Evolutionary conservation across 2,329 filamentous ascomycete species (phyloP).

Genomic region (Penicillium paneum): DNA sequence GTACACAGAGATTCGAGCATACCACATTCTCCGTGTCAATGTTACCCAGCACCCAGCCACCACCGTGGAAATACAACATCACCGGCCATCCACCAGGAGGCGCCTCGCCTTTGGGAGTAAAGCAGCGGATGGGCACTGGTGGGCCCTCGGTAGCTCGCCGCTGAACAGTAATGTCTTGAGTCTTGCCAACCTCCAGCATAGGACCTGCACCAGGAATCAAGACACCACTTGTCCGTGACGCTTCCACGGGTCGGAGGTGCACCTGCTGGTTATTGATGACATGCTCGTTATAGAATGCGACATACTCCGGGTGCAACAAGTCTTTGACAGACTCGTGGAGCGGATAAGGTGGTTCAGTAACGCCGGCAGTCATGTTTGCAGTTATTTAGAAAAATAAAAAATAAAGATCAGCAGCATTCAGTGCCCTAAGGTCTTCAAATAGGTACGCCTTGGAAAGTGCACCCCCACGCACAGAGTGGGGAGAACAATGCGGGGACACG

Average conservation of each 20-base stretch:
- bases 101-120: slow-evolving; percentile 48
- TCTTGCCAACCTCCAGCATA: slow-evolving; percentile 48
- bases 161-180: slow-evolving; percentile 44
- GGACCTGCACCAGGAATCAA: slow-evolving; percentile 54
- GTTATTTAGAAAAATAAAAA: background rate
- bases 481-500: slow-evolving; percentile 1
- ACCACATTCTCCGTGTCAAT: slow-evolving; percentile 59
- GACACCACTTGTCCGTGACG: slow-evolving; percentile 51
- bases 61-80: slow-evolving; percentile 57
- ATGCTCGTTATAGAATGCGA: slow-evolving; percentile 53
- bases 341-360: slow-evolving; percentile 44
- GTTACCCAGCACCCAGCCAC: slow-evolving; percentile 58
- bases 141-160: slow-evolving; percentile 49
- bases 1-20: slow-evolving; percentile 53
- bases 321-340: slow-evolving; percentile 49
- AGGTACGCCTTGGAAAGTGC: background rate
- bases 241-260: slow-evolving; percentile 53
- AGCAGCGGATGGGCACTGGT: slow-evolving; percentile 49
- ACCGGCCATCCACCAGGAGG: slow-evolving; percentile 54
- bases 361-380: slow-evolving; percentile 8
- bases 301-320: slow-evolving; percentile 51
- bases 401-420: background rate
- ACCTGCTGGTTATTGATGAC: slow-evolving; percentile 53
- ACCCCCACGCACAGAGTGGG: slow-evolving; percentile 4
- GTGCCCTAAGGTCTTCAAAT: background rate